phyloP scores from a whole-genome alignment of 495 filamentous ascomycete species.

The Penicillium odoratum region DNA sequence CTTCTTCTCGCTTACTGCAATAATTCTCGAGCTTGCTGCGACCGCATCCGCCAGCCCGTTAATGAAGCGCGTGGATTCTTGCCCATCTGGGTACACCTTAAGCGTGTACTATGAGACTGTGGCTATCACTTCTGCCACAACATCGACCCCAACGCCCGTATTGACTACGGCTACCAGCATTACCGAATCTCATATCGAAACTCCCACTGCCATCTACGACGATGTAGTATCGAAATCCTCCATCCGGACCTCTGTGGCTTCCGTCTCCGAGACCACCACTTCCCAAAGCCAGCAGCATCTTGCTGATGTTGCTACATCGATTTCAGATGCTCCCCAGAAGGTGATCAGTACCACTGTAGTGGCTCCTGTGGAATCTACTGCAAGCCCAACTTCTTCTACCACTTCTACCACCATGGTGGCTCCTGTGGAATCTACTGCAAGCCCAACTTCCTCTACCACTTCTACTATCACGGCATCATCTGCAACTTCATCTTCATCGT shows the following conservation, averaged over 20 bases:
- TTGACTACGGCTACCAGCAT: not conserved
- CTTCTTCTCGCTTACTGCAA: constrained; percentile 29
- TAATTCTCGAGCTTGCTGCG: constrained; percentile 31
- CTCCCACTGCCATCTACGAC: not conserved
- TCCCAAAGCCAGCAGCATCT: not conserved
- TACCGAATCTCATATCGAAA: not conserved
- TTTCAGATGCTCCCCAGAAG: not conserved
- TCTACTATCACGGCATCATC: constrained; percentile 6
- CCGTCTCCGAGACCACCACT: constrained; percentile 12
- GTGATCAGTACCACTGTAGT: constrained; percentile 5
- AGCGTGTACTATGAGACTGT: constrained; percentile 19
- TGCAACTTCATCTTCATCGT: constrained; percentile 4
- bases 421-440: constrained; percentile 9
- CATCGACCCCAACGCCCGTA: not conserved
- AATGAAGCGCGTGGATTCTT: constrained; percentile 25
- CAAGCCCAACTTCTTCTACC: constrained; percentile 14
- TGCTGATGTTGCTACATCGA: constrained; percentile 13
- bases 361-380: constrained; percentile 7
- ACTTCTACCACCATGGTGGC: constrained; percentile 10
- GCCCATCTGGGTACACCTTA: not conserved
- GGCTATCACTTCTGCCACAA: not conserved
- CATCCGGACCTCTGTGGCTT: not conserved
- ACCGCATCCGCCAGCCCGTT: constrained; percentile 30
- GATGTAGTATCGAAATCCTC: not conserved
- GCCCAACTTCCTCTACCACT: constrained; percentile 13